These are phyloP conservation scores for Tetrapyrgos nigripes DNA, from an alignment of 1,284 basidiomycete genomes.

Conservation along the genomic window DNA sequence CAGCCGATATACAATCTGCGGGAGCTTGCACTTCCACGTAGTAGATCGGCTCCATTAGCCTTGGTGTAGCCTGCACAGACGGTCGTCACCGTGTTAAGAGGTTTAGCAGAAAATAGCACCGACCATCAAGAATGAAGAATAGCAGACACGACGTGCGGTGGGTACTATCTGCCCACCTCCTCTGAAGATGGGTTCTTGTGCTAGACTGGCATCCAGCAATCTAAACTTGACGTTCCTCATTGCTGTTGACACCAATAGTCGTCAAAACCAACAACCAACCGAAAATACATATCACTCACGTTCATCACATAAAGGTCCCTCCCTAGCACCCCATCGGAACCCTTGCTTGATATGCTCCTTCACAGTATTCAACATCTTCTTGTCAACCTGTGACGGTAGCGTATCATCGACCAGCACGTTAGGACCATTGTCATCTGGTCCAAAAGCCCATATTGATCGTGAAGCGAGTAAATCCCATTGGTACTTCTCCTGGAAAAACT, in stretches of 20 bases:
- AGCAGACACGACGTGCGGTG: constrained; percentile 96
- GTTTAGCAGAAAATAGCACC: background rate
- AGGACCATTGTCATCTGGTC: constrained; percentile 93
- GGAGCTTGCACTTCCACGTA: constrained; percentile 98
- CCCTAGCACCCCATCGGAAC: constrained; percentile 98
- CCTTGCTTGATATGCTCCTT: constrained; percentile 98
- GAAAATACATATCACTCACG: constrained; percentile 64
- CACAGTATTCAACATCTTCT: constrained; percentile 88
- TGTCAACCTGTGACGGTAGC: constrained; percentile 92
- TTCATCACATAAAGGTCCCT: constrained; percentile 98
- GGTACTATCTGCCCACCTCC: constrained; percentile 99
- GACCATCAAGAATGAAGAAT: constrained; percentile 98
- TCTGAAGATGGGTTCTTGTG: constrained; percentile 95
- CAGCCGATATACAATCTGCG: constrained; percentile 97
- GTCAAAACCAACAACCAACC: constrained; percentile 9
- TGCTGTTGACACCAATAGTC: constrained; percentile 54
- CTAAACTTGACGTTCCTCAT: constrained; percentile 99
- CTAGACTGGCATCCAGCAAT: constrained; percentile 89
- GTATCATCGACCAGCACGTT: constrained; percentile 98
- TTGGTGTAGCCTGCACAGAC: constrained; percentile 80
- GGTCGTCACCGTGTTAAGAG: constrained; percentile 9
- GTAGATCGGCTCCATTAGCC: constrained; percentile 97
- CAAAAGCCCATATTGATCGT: constrained; percentile 99
- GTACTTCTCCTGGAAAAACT: constrained; percentile 95
- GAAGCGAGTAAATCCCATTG: constrained; percentile 98